A percentile compares a stretch with the other conserved stretches of the same genome.
Conservation (phyloP, 2,329 filamentous ascomycete genomes). For the Stachybotrys chlorohalonatus region DNA sequence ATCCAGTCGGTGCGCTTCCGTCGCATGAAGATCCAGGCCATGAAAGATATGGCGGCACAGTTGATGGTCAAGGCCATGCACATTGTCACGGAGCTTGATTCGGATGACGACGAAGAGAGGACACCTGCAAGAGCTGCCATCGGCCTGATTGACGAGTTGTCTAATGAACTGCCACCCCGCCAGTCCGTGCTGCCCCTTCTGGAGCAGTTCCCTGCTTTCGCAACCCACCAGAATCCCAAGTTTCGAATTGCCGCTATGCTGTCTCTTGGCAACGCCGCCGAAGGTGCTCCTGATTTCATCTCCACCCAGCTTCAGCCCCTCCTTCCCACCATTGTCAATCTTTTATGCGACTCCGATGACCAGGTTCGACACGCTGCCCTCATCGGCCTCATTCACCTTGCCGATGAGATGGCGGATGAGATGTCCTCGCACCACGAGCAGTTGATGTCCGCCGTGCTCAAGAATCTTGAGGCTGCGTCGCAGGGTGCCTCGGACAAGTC, state of each 20-base stretch:
- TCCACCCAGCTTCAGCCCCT: conserved; percentile 83
- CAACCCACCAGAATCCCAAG: conserved; percentile 63
- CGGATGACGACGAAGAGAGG: conserved; percentile 63
- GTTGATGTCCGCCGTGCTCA: conserved; percentile 74
- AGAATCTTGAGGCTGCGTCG: conserved; percentile 78
- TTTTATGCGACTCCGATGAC: conserved; percentile 76
- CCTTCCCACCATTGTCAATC: conserved; percentile 72
- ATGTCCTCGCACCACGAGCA: conserved; percentile 76
- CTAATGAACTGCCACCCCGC: conserved; percentile 79
- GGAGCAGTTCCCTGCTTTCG: conserved; percentile 75
- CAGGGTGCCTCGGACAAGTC: conserved; percentile 61
- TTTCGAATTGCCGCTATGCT: conserved; percentile 86
- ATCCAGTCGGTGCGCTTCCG: conserved; percentile 88
- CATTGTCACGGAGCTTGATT: conserved; percentile 82
- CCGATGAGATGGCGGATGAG: conserved; percentile 88
- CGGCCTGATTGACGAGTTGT: conserved; percentile 79
- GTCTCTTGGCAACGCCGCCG: conserved; percentile 85
- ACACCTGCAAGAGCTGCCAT: conserved; percentile 80
- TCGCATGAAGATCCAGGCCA: conserved; percentile 89
- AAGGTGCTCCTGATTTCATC: conserved; percentile 95
- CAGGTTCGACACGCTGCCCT: conserved; percentile 81
- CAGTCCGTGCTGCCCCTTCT: conserved; percentile 92
- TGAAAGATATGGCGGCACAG: conserved; percentile 74
- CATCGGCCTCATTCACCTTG: conserved; percentile 79
- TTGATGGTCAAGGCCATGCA: conserved; percentile 82